phyloP scores from a whole-genome alignment of 768 basidiomycete species.

The Sporobolomyces pararoseus region DNA sequence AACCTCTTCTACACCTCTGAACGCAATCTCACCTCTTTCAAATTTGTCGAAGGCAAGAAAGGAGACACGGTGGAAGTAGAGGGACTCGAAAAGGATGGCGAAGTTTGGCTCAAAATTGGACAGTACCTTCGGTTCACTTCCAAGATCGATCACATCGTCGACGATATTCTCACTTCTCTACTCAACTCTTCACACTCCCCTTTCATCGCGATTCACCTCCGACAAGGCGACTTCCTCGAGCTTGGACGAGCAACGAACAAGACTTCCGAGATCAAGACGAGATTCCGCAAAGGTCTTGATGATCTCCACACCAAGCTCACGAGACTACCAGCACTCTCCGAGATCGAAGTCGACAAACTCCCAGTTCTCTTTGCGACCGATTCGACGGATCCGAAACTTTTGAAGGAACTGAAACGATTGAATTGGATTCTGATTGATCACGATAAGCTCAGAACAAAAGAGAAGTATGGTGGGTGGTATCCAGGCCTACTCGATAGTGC shows the following conservation, averaged over 20 bases:
- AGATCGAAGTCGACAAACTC: not conserved
- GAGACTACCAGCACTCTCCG: too few species aligned
- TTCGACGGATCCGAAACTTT: slow-evolving; percentile 23
- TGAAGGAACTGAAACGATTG: slow-evolving; percentile 2
- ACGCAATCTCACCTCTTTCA: slow-evolving; percentile 6
- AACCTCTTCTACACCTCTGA: slow-evolving; percentile 28
- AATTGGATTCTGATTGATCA: slow-evolving; percentile 28
- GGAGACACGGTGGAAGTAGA: slow-evolving; percentile 23
- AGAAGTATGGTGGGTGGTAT: slow-evolving; percentile 21
- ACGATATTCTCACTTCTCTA: slow-evolving; percentile 22
- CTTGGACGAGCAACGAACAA: slow-evolving; percentile 6
- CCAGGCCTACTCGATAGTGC: slow-evolving; percentile 14
- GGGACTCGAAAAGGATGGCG: slow-evolving; percentile 19
- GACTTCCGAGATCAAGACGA: not conserved
- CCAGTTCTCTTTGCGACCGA: slow-evolving; percentile 30
- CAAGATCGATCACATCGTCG: slow-evolving; percentile 27
- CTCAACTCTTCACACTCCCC: slow-evolving; percentile 2
- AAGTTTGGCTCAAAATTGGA: slow-evolving; percentile 23
- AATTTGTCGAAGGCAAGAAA: slow-evolving; percentile 24
- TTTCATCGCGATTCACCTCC: slow-evolving; percentile 33
- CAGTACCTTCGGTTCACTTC: slow-evolving; percentile 18
- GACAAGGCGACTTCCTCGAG: slow-evolving; percentile 28
- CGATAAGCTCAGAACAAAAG: not conserved
- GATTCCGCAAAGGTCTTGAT: slow-evolving; percentile 4
- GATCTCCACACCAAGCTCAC: slow-evolving; percentile 1